A percentile compares a stretch with the other conserved stretches of the same genome.
Conservation (phyloP, 2,329 filamentous ascomycete species). For the Elsinoe perseae region DNA sequence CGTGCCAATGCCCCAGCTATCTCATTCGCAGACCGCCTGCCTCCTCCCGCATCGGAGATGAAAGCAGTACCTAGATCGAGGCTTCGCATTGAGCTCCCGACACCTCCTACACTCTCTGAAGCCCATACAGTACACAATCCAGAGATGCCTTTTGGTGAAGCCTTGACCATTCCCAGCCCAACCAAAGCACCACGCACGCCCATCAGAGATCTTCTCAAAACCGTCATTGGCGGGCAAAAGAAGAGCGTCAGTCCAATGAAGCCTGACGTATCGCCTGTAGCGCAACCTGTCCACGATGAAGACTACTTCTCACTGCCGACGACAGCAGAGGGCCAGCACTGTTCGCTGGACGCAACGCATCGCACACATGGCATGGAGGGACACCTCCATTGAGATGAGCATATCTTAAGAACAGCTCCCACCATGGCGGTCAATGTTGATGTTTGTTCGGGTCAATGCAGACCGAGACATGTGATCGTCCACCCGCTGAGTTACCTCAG, state of each 20-base stretch:
- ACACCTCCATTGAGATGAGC: no score
- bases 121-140: neutral
- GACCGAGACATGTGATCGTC: neutral
- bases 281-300: neutral
- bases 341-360: neutral
- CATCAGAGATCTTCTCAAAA: neutral
- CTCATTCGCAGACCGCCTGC: neutral
- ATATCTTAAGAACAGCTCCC: neutral
- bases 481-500: neutral
- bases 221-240: neutral
- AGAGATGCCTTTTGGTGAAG: neutral
- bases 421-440: neutral
- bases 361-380: no score
- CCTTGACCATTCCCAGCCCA: conserved; percentile 8
- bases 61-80: neutral
- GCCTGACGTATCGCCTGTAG: neutral
- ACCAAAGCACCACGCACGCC: neutral
- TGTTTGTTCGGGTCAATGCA: neutral
- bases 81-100: conserved; percentile 2
- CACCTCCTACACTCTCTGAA: neutral
- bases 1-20: conserved; percentile 5
- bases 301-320: neutral
- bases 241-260: neutral
- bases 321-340: neutral
- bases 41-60: neutral